Evolutionary conservation across 2,329 filamentous ascomycete species (phyloP).

Genomic region (Beauveria australis): DNA sequence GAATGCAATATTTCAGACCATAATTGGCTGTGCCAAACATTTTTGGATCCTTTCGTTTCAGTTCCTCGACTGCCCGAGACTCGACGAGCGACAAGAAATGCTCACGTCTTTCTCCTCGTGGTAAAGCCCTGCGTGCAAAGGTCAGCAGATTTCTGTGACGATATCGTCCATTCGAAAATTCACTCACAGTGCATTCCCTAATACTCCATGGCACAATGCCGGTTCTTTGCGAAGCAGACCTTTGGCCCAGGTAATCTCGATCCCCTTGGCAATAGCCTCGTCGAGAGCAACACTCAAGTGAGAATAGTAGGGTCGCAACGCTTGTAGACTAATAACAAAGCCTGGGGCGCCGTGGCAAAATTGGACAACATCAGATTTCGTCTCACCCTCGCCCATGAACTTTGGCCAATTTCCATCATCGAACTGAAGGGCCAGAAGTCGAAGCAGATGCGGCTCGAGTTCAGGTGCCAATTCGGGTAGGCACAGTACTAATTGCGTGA

Average conservation of each 20-base stretch:
- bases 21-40: constrained; percentile 32
- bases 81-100: constrained; percentile 53
- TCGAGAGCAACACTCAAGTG: constrained; percentile 45
- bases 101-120: constrained; percentile 18
- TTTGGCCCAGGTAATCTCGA: constrained; percentile 45
- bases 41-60: constrained; percentile 21
- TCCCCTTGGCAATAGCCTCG: constrained; percentile 40
- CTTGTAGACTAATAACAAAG: constrained; percentile 48
- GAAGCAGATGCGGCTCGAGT: constrained; percentile 43
- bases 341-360: constrained; percentile 63
- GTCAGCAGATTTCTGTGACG: not conserved
- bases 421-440: constrained; percentile 51
- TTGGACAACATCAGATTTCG: constrained; percentile 44
- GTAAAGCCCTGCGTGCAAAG: constrained; percentile 22
- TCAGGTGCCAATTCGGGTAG: constrained; percentile 44
- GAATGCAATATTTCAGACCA: constrained; percentile 21
- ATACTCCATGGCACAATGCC: constrained; percentile 57
- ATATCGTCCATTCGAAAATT: constrained; percentile 18
- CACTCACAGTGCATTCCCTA: constrained; percentile 54
- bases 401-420: constrained; percentile 57
- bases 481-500: constrained; percentile 59
- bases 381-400: constrained; percentile 30
- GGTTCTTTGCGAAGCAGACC: constrained; percentile 56
- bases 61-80: constrained; percentile 43
- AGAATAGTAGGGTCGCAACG: constrained; percentile 48